Evolutionary conservation across 1,139 yeast genomes (phyloP), one percentile per base, ranked within the genome.

Genomic region (Scheffersomyces stambukii): DNA sequence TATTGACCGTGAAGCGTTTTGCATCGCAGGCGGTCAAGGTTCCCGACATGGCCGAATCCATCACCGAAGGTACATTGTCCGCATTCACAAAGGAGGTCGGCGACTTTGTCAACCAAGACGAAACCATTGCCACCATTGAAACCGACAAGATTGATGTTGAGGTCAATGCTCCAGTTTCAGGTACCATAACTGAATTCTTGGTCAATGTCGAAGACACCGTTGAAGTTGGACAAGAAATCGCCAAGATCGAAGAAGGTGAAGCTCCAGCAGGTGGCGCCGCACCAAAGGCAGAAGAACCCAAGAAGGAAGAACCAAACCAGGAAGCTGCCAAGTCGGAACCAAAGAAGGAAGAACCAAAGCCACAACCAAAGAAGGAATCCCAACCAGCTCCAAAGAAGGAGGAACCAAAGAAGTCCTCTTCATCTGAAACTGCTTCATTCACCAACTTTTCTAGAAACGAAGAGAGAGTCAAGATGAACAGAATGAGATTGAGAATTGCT

Each of bases 401-500:
- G 28, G 50, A 50, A 24, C 43, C 60, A 20, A 46, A 46, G 40
- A 41, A 58, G 45, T 46, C 54, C 20, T 10, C 5, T 5, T 35
- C 46, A 21, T 36, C 42, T 22, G 38, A 63, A 19, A 54, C 75
- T 24, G 57, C 71, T 23, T 53, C 77, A 22, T 68, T 77, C 50
- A 81, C 84, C 37, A 60, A 74, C 30, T 82, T 82, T 57, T 73
- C 88, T 35, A 83, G 98, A 70, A 67, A 70, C 40, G 97, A 91
- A 67, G 85, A 81, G 60, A 77, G 89, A 60, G 95, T 93, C 45
- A 91, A 91, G 73, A 91, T 91, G 98, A 91, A 89, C 80, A 85
- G 99, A 73, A 93, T 91, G 98, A 84, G 99, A 70, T 69, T 85
- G 65, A 85, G 99, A 76, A 93, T 93, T 46, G 96, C 98, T 36